Base-by-base conservation (phyloP, 371 early-diverging fungal species). In the Mucor sp. region DNA sequence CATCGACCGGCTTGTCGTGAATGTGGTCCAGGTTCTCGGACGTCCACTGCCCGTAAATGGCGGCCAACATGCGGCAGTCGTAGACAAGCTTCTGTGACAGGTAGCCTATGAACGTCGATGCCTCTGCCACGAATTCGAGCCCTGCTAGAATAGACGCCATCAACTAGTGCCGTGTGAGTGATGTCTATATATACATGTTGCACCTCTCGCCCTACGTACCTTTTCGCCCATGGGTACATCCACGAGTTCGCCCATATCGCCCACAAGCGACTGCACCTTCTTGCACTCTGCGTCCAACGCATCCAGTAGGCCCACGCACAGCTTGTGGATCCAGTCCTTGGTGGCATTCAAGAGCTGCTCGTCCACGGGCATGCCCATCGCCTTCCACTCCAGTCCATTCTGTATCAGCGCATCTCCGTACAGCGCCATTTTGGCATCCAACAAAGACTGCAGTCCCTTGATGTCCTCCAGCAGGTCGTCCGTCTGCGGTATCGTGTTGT, bases 361-460 rank as follows among this genome's bases (percentile, higher is more conserved):
- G 33, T 83, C 76, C 12, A 77, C 83, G 2, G 83, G 83, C 53
- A 83, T 33, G 2, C 81, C 83, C 77, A 83, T 77, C 1, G 81
- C 75, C 63, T 79, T 80, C 83, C 83, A 83, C 64, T 75, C 77
- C 14, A 83, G 44, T 3, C 83, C 83, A 59, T 80, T 77, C 21
- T 83, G 83, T n/a, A 66, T 59, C 6, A 83, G 37, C 11, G 71
- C 68, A 43, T 83, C 79, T 6, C 81, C 78, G 60, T 80, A 83
- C 2, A 80, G 28, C 9, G 63, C 30, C 11, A 65, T 63, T 56
- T 79, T 78, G 6, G 35, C 65, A 28, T 80, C 81, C 0, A 83
- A 58, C 32, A 75, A 27, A 17, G 43, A 57, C 44, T 83, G 81
- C 27, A 80, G 47, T 19, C 69, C 53, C 41, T 69, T 74, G n/a